Base-by-base conservation (phyloP, 108 stramenopile species). In the Skeletonema potamos region DNA sequence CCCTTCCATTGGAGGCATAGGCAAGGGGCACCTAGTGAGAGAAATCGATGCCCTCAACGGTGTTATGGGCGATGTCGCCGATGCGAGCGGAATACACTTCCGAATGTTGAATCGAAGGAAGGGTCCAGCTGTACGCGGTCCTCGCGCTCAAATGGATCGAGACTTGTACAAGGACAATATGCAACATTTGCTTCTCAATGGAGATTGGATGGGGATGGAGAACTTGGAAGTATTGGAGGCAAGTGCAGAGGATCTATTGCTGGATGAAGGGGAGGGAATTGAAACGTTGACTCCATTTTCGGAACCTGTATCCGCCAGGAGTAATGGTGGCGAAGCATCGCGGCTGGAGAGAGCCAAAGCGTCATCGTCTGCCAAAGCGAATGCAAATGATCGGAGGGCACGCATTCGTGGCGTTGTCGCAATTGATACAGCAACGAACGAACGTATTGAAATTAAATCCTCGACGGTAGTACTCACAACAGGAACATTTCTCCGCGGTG, bases 1-100 rank as follows among this genome's bases (percentile, higher is more conserved):
- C 74, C 98, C 98, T n/a, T 82, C 82, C 71, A 96, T 99, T 33
- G 98, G 98, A n/a, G 98, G 98, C 4, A 97, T 99, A 27, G 98
- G 98, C 57, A 99, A 99, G 82, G 98, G 98, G 2, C 97, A 97
- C 79, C 63, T 99, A 22, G 98, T 99, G 1, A 74, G 95, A 24
- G 98, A 99, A 84, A 90, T 99, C 55, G 97, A 98, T 83, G 98
- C 98, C 7, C 77, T 99, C 37, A 96, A 91, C 55, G 98, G 98
- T 43, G 74, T 98, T 46, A 99, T 99, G 87, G 97, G 97, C 11
- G 77, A 84, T 27, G 82, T 94, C 8, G 96, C 95, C 54, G 98
- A 99, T 85, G 73, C 82, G 36, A 94, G 90, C 26, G 96, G 96
- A 10, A 96, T 97, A 63, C 98, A 99, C 81, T 99, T 90, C 79